Evolutionary conservation across 352 stramenopile genomes (phyloP).

Genomic region (Globisporangium echinulatum): DNA sequence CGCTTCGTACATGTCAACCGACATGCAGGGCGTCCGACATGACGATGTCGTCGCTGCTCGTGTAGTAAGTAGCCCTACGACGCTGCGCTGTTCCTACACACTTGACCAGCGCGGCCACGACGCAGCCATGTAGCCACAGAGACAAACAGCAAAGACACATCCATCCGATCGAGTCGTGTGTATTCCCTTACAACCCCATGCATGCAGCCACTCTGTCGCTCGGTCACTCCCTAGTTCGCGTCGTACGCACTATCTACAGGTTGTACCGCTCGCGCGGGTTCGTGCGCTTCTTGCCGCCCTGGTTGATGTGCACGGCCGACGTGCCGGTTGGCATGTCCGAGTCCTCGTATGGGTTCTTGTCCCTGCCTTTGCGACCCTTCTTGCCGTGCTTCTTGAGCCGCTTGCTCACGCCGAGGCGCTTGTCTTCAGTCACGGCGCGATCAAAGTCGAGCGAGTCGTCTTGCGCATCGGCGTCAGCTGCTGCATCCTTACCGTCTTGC

Average conservation of each 20-base stretch:
- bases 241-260: constrained; percentile 8
- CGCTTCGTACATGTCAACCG: no score
- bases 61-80: no score
- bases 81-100: no score
- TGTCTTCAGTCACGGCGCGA: constrained; percentile 54
- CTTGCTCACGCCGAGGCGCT: constrained; percentile 59
- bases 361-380: constrained; percentile 93
- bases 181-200: no score
- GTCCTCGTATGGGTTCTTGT: constrained; percentile 97
- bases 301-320: constrained; percentile 57
- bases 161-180: no score
- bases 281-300: constrained; percentile 67
- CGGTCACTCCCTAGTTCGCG: neutral
- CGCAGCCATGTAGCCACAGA: no score
- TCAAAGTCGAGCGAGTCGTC: constrained; percentile 64
- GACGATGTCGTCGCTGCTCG: no score
- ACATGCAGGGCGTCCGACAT: no score
- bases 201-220: no score
- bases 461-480: constrained; percentile 12
- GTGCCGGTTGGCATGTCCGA: constrained; percentile 56
- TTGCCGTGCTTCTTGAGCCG: constrained; percentile 92
- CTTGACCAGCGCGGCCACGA: no score
- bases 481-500: constrained; percentile 9
- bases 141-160: no score
- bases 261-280: constrained; percentile 39